Evolutionary conservation across 2,329 filamentous ascomycete species (phyloP), one percentile per base, ranked within the genome.

Genomic region (Nectriaceae sp.): DNA sequence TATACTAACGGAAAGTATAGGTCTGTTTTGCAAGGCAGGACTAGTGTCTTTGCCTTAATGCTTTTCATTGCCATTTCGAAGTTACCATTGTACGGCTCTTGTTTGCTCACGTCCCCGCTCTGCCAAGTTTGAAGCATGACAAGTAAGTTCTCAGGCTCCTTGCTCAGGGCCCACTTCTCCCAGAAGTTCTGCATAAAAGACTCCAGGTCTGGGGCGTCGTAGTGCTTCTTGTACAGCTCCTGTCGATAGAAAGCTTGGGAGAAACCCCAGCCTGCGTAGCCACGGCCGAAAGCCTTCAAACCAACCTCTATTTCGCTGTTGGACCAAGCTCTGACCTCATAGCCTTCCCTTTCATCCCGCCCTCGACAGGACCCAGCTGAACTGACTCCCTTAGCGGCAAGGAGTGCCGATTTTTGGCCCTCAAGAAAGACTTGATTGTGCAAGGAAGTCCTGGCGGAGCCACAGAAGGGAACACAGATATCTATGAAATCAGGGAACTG

Each of bases 211-310:
- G 83, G 83, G 59, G 78, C 90, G 0, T 85, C 85, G 8, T 91
- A 75, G 1, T 64, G 72, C 2, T 67, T 83, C 64, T 88, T 80
- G 63, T 86, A 86, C n/a, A 89, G 50, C 63, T 78, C 84, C 56
- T 89, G 75, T 1, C 89, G 78, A 60, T 93, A 93, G 61, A 92
- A 93, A 0, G 87, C 78, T 60, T 92, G 88, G 43, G 83, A 88
- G 60, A 93, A 88, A 0, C 89, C 89, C 88, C 84, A 94, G 1
- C 88, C 89, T 1, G 89, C 88, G 67, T 94, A 94, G 0, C 84
- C 88, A 38, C 87, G 77, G 0, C 80, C 87, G 47, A 93, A 80
- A 0, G 89, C 88, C 60, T 86, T 90, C 35, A 93, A 63, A 47
- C 76, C 63, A 21, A 61, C 41, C 55, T 60, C 22, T 59, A 69